These are phyloP conservation scores for Leptodermis oblonga DNA, from an alignment of 257 asterid species.

Conservation along the genomic window DNA sequence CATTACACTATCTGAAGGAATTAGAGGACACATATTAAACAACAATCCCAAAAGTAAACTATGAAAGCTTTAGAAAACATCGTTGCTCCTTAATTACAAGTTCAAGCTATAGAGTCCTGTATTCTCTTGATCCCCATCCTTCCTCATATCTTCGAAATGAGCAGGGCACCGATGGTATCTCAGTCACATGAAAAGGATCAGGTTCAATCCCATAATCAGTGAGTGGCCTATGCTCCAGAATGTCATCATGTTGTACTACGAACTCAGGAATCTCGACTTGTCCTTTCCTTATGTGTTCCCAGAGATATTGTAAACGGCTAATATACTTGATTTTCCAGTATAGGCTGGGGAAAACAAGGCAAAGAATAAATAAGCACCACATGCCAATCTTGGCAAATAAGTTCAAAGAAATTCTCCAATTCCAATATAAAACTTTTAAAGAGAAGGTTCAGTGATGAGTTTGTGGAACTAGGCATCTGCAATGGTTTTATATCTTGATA, in stretches of 20 bases:
- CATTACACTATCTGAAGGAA: background rate
- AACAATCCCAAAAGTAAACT: background rate
- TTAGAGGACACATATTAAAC: background rate
- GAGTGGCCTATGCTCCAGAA: constrained; percentile 80
- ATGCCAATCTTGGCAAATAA: background rate
- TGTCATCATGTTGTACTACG: constrained; percentile 65
- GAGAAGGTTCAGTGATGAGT: background rate
- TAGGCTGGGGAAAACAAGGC: constrained; percentile 35
- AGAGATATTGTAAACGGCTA: constrained; percentile 87
- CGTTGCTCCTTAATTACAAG: background rate
- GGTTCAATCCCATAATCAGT: constrained; percentile 97
- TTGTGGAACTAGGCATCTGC: background rate
- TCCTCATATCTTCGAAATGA: constrained; percentile 57
- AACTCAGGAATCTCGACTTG: constrained; percentile 80
- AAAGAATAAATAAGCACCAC: background rate
- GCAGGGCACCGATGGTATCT: constrained; percentile 50
- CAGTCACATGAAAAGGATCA: constrained; percentile 60
- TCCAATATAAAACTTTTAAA: background rate
- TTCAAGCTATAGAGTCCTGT: constrained; percentile 21
- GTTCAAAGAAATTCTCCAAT: background rate
- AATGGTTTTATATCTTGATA: background rate
- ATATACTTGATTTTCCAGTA: constrained; percentile 90
- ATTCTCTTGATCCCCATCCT: constrained; percentile 64
- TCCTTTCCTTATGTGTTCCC: constrained; percentile 87
- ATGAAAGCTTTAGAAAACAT: background rate